Evolutionary conservation across 2,329 filamentous ascomycete species (phyloP).

Genomic region (Lachnellula arida): DNA sequence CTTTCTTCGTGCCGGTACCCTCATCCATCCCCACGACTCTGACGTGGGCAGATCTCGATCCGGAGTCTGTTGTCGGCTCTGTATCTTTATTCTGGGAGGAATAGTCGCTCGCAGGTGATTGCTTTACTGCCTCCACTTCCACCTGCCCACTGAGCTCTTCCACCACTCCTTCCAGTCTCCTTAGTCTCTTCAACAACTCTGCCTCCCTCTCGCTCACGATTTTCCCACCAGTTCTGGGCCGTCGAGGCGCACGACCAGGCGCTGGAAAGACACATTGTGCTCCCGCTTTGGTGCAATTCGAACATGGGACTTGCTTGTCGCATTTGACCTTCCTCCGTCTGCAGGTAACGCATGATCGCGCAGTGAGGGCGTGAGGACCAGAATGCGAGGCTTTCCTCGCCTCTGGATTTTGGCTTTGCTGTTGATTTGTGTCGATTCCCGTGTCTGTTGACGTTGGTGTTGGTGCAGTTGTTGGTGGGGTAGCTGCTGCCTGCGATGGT

Average conservation of each 20-base stretch:
- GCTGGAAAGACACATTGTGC: slow-evolving; percentile 72
- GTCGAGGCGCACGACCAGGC: slow-evolving; percentile 57
- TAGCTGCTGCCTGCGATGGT: neutral
- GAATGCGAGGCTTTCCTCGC: slow-evolving; percentile 10
- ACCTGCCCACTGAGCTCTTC: slow-evolving; percentile 63
- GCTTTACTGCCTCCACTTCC: slow-evolving; percentile 26
- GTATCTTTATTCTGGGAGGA: slow-evolving; percentile 14
- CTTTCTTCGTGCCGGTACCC: slow-evolving; percentile 20
- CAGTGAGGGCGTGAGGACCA: slow-evolving; percentile 24
- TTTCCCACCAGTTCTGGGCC: slow-evolving; percentile 59
- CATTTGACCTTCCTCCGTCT: slow-evolving; percentile 65
- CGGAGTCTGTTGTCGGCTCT: neutral
- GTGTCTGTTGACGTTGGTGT: neutral
- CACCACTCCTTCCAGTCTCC: slow-evolving; percentile 72
- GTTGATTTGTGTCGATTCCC: neutral
- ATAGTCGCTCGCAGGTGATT: slow-evolving; percentile 24
- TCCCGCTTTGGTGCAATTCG: slow-evolving; percentile 66
- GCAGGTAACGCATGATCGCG: slow-evolving; percentile 45
- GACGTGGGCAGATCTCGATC: slow-evolving; percentile 9
- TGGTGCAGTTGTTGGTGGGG: neutral
- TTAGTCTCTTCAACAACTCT: slow-evolving; percentile 67
- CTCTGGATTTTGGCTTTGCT: neutral
- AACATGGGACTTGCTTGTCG: slow-evolving; percentile 69
- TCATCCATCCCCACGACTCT: slow-evolving; percentile 29
- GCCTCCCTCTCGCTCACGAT: slow-evolving; percentile 56